Conservation (phyloP, 352 stramenopile genomes). For the Globisporangium barbulae region DNA sequence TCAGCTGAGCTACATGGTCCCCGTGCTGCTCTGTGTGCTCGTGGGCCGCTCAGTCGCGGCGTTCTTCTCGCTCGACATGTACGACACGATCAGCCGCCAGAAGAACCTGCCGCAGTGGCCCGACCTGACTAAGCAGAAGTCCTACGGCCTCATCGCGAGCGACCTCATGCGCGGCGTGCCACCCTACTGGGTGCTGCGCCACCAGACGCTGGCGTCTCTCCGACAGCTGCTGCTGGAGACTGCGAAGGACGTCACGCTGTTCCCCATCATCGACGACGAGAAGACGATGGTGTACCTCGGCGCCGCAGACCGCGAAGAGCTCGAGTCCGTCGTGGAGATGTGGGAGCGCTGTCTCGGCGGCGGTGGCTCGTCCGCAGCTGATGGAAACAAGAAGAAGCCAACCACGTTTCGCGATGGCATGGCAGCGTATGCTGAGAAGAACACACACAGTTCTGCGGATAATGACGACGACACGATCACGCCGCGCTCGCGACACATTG, state of each 20-base stretch:
- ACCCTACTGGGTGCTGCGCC: slow-evolving; percentile 40
- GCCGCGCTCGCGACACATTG: slow-evolving; percentile 22
- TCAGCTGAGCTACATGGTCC: slow-evolving; percentile 89
- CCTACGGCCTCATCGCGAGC: slow-evolving; percentile 63
- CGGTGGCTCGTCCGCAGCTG: not conserved
- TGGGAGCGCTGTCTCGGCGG: slow-evolving; percentile 49
- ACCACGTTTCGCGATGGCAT: not conserved
- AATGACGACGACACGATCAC: slow-evolving; percentile 11
- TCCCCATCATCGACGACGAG: slow-evolving; percentile 67
- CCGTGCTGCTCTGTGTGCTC: slow-evolving; percentile 78
- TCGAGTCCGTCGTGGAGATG: slow-evolving; percentile 54
- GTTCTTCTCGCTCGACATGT: slow-evolving; percentile 79
- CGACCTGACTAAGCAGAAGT: slow-evolving; percentile 72
- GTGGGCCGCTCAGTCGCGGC: slow-evolving; percentile 61
- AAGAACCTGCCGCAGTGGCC: slow-evolving; percentile 82
- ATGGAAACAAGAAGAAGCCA: not conserved
- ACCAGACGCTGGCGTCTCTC: slow-evolving; percentile 53
- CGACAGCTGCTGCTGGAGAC: slow-evolving; percentile 38
- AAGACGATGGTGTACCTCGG: slow-evolving; percentile 64
- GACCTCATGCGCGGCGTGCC: slow-evolving; percentile 66
- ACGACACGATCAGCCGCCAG: slow-evolving; percentile 78
- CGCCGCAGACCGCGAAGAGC: slow-evolving; percentile 52
- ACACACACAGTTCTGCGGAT: not conserved
- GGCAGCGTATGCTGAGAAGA: not conserved
- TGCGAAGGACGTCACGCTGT: slow-evolving; percentile 36